Evolutionary conservation across 2,329 filamentous ascomycete genomes (phyloP).

Genomic region (Fusarium hainanense): DNA sequence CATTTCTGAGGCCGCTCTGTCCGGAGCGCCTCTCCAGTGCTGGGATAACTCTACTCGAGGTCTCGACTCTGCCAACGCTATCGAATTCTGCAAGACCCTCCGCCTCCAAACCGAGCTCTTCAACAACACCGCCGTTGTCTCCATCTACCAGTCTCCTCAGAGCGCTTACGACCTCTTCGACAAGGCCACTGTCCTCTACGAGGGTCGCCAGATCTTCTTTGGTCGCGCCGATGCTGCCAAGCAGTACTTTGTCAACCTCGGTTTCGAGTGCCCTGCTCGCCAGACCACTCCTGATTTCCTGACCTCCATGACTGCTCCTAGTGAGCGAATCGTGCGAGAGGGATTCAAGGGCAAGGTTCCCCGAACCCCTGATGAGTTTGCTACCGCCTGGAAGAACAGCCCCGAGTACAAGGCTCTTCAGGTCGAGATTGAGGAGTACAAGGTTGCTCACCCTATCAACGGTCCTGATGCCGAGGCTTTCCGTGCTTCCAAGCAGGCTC

Average conservation of each 20-base stretch:
- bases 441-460: constrained; percentile 62
- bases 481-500: constrained; percentile 63
- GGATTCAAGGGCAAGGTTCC: constrained; percentile 68
- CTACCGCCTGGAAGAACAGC: constrained; percentile 67
- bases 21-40: constrained; percentile 69
- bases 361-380: constrained; percentile 71
- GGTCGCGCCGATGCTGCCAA: constrained; percentile 69
- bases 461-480: constrained; percentile 68
- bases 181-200: constrained; percentile 68
- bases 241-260: constrained; percentile 74
- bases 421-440: constrained; percentile 67
- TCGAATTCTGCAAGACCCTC: constrained; percentile 79
- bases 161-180: constrained; percentile 73
- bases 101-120: constrained; percentile 75
- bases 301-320: constrained; percentile 73
- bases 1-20: constrained; percentile 70
- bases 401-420: constrained; percentile 62
- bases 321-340: constrained; percentile 65
- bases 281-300: constrained; percentile 79
- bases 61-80: constrained; percentile 78
- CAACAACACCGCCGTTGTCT: constrained; percentile 72
- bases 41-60: constrained; percentile 80
- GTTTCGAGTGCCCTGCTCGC: constrained; percentile 73
- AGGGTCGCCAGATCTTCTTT: constrained; percentile 72
- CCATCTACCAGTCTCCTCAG: constrained; percentile 78